Base-by-base conservation (phyloP, 2,329 filamentous ascomycete genomes). In the Hymenoscyphus occultus region DNA sequence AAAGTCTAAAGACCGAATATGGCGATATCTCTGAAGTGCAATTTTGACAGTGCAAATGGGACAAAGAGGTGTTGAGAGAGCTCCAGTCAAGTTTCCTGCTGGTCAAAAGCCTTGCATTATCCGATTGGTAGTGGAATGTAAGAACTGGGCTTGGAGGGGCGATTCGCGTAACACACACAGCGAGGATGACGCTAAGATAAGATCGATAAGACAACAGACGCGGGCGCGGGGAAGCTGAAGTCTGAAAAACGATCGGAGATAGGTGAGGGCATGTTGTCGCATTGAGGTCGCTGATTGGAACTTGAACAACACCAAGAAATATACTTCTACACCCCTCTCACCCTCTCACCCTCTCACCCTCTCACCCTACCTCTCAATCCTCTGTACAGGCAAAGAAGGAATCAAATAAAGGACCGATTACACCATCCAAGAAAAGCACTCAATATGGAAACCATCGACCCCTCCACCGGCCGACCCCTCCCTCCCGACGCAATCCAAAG, bases 401-500 rank as follows among this genome's bases (percentile, higher is more conserved):
- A 28, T 28, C 28, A 28, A 28, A 28, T 28, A 28, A 28, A 28
- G 28, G 28, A 28, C 28, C 16, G 6, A 58, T 35, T 13, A 32
- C 19, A 5, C 10, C 6, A n/a, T 14, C 12, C 42, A 35, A n/a
- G 22, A 19, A 14, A 1, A 22, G 32, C 5, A 51, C 5, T 19
- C n/a, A 65, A 22, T 57, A 75, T 76, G 74, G 73, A 75, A 59
- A 67, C 72, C 45, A 80, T 86, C 75, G 90, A 95, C 78, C 90
- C 90, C 61, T 83, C 87, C 64, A 94, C 90, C 28, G 88, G 89
- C 72, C 80, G 79, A 40, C 78, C 87, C 69, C 84, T 92, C 70
- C 88, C 90, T 64, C 76, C 86, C 61, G 90, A 91, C 75, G 90
- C 92, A 72, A 94, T 96, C 78, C 91, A 95, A 78, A 89, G 92